Evolutionary conservation across 73 alveolate genomes (phyloP), one percentile per base, ranked within the genome.

Genomic region (Paramecium primaurelia): DNA sequence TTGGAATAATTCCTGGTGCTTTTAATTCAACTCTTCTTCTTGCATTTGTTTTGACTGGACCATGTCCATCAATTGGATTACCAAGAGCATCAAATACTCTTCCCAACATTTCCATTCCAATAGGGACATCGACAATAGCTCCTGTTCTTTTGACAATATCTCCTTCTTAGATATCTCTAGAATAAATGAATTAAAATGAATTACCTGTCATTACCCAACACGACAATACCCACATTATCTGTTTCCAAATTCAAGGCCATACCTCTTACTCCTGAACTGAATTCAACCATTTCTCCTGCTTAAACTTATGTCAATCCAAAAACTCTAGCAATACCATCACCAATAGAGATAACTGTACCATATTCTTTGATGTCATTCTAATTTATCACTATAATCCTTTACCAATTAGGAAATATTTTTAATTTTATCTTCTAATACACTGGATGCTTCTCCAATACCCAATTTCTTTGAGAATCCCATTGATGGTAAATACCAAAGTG

Each of bases 251-350:
- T 98, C 80, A 98, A 96, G 58, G 99, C 99, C 99, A 98, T 96
- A 49, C 99, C 99, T 94, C 96, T 98, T 91, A 98, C 93, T 32
- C 99, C 99, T 28, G 97, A 71, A 85, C 94, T 85, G 96, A 98
- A 98, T 94, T 98, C 99, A 25, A 98, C 99, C 99, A 98, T 97
- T 94, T 98, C 99, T 77, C 99, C 99, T 26, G 99, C 99, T 93
- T 98, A 95, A 68, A 97, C 99, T 88, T 95, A 92, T 92, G 95
- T 96, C 86, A 98, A 96, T 71, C 99, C 99, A 92, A 92, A 96
- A 87, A 98, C 99, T 92, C 99, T 95, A 68, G 99, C 99, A 92
- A 98, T 97, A 86, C 99, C 99, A 92, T 98, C 99, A 54, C 99
- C 99, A 88, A 97, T 95, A 40, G 99, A 95, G 92, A 97, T 95